phyloP scores from a whole-genome alignment of 345 rosid genomes.

The Alliaria petiolata region DNA sequence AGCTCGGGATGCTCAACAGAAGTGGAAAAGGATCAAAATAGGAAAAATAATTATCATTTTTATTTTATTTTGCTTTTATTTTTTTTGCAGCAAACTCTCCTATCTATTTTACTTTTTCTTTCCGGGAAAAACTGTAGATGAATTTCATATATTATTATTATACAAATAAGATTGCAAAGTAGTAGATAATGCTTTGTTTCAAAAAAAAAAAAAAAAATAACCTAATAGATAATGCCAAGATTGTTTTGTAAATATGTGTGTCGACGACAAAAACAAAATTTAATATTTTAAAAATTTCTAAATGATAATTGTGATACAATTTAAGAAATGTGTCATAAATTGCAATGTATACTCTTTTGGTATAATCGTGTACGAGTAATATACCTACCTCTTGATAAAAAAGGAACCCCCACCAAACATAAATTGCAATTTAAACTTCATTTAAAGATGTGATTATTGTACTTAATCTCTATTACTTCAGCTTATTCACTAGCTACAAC shows the following conservation, averaged over 20 bases:
- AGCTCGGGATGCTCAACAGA: conserved; percentile 16
- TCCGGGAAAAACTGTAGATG: not conserved
- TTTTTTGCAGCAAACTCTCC: not conserved
- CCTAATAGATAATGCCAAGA: too few relatives aligned
- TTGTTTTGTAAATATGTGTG: not conserved
- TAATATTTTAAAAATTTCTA: not conserved
- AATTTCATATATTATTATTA: not conserved
- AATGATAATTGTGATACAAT: not conserved
- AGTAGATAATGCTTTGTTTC: too few relatives aligned
- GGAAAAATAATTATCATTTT: not conserved
- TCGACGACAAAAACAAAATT: not conserved
- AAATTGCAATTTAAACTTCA: not conserved
- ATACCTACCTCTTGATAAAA: not conserved
- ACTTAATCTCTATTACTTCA: too few relatives aligned
- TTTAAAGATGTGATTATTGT: conserved; percentile 2
- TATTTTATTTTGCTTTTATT: not conserved
- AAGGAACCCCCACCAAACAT: not conserved
- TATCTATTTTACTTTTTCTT: not conserved
- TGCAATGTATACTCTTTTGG: not conserved
- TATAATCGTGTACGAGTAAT: not conserved
- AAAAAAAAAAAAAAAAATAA: too few relatives aligned
- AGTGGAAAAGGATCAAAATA: not conserved
- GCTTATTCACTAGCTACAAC: not conserved
- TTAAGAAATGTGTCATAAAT: not conserved
- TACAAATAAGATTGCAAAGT: too few relatives aligned